Evolutionary conservation across 2,329 filamentous ascomycete species (phyloP).

Genomic region (Colletotrichum sp.): DNA sequence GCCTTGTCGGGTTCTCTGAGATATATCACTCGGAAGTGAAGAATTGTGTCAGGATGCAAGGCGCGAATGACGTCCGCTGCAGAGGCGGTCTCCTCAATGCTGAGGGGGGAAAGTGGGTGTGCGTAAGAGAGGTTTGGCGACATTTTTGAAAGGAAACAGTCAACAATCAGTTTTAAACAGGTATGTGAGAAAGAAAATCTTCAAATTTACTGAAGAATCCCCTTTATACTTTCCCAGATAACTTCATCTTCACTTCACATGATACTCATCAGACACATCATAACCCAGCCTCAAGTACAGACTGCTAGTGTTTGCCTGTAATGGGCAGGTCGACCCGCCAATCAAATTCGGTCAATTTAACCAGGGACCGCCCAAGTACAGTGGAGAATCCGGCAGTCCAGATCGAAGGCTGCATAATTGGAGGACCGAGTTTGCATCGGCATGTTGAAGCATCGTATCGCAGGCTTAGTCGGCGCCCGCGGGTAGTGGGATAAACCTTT

Average conservation of each 20-base stretch:
- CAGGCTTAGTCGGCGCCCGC: too few species aligned
- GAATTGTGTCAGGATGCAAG: conserved; percentile 28
- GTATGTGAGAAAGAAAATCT: too few species aligned
- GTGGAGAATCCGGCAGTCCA: neutral
- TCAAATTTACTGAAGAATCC: too few species aligned
- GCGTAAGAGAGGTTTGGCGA: neutral
- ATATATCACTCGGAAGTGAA: conserved; percentile 45
- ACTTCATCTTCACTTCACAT: neutral
- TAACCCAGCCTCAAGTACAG: too few species aligned
- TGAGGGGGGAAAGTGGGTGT: conserved; percentile 34
- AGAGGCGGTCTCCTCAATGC: conserved; percentile 30
- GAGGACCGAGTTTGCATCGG: too few species aligned
- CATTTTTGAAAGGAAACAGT: too few species aligned
- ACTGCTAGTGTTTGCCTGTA: neutral
- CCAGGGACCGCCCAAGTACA: neutral
- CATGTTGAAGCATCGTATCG: too few species aligned
- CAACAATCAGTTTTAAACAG: too few species aligned
- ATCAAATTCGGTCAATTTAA: neutral
- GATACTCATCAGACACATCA: too few species aligned
- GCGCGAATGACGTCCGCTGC: conserved; percentile 35
- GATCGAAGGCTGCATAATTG: neutral
- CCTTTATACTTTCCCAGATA: neutral
- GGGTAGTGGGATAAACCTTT: too few species aligned
- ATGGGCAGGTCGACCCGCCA: neutral
- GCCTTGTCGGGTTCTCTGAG: conserved; percentile 45